Evolutionary conservation across 73 alveolate species (phyloP).

Genomic region (Blepharisma stoltei): DNA sequence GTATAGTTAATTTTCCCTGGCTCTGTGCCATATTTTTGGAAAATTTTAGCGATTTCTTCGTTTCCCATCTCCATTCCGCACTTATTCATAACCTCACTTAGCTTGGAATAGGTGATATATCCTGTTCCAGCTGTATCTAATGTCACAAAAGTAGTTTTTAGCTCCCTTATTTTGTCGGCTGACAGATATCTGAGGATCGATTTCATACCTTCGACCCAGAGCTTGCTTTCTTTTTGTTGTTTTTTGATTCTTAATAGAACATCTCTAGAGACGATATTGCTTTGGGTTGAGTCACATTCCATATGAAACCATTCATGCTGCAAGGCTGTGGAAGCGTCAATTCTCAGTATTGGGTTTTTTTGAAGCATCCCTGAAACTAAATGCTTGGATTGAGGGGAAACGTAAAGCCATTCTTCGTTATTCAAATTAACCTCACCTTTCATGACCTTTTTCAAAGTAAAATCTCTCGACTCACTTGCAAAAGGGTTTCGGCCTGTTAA

Average conservation of each 20-base stretch:
- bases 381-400: slow-evolving; percentile 45
- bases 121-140: not conserved
- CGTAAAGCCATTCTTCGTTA: not conserved
- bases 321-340: slow-evolving; percentile 46
- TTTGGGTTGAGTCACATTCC: not conserved
- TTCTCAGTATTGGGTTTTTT: slow-evolving; percentile 47
- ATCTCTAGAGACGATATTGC: not conserved
- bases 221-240: not conserved
- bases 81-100: not conserved
- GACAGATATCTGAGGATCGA: not conserved
- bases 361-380: slow-evolving; percentile 36
- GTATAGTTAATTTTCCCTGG: not conserved
- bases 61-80: not conserved
- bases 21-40: not conserved
- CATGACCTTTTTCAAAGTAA: not conserved
- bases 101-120: not conserved
- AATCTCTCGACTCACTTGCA: not conserved
- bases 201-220: not conserved
- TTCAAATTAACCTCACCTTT: not conserved
- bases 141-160: not conserved
- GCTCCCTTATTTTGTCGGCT: not conserved
- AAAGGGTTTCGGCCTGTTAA: slow-evolving; percentile 32
- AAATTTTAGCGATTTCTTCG: not conserved
- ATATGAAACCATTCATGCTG: slow-evolving; percentile 54
- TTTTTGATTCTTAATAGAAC: not conserved